Conservation (phyloP, 345 rosid genomes). For the Syzygium jambos region DNA sequence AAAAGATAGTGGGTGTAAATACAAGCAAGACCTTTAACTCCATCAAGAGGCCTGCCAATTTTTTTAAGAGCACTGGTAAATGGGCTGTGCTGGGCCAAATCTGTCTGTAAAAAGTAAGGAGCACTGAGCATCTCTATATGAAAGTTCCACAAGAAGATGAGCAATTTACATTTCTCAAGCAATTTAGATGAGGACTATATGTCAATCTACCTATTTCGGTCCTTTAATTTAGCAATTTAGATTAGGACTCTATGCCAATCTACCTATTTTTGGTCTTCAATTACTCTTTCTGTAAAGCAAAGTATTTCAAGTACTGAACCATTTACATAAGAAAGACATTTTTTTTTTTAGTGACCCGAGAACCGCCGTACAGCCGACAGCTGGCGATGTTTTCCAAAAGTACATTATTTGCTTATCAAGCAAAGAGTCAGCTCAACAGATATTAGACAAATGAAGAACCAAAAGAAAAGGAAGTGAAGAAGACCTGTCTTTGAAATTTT, state of each 20-base stretch:
- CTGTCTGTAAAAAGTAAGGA: slow-evolving; percentile 37
- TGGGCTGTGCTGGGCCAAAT: slow-evolving; percentile 46
- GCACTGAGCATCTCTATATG: neutral
- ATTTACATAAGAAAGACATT: neutral
- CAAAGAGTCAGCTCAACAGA: neutral
- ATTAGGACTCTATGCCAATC: neutral
- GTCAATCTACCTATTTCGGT: neutral
- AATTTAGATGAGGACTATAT: neutral
- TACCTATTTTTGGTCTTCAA: neutral
- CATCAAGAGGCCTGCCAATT: slow-evolving; percentile 29
- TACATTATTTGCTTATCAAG: neutral
- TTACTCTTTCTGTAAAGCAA: neutral
- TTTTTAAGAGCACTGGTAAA: slow-evolving; percentile 50
- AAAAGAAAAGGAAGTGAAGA: neutral
- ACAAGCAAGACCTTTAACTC: slow-evolving; percentile 29
- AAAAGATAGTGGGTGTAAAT: neutral
- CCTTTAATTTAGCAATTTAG: neutral
- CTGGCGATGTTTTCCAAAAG: neutral
- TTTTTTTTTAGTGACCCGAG: too few relatives aligned
- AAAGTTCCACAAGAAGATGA: neutral
- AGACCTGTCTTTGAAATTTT: neutral
- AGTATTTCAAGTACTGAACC: neutral
- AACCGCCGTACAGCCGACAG: too few relatives aligned
- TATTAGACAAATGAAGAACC: neutral
- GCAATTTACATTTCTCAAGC: neutral